These are phyloP conservation scores for Metschnikowia gruessii DNA, from an alignment of 805 yeast genomes.

Conservation along the genomic window DNA sequence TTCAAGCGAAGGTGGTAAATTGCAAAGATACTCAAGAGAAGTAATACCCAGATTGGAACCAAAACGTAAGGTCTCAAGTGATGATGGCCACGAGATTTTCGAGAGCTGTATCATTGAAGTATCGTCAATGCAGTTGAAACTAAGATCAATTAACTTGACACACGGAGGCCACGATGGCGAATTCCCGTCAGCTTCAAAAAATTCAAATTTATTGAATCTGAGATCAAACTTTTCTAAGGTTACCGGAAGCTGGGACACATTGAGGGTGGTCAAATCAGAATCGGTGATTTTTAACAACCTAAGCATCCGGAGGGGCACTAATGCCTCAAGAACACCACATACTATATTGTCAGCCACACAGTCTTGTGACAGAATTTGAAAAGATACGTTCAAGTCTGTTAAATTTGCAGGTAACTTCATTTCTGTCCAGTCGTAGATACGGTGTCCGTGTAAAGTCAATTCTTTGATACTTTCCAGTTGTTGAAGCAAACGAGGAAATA, in stretches of 20 bases:
- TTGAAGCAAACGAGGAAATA: constrained; percentile 9
- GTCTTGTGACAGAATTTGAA: too few relatives aligned
- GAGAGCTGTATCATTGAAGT: constrained; percentile 19
- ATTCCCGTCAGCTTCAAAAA: constrained; percentile 9
- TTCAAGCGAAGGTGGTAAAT: constrained; percentile 23
- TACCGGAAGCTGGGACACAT: constrained; percentile 27
- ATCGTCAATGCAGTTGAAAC: constrained; percentile 23
- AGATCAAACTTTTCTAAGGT: constrained; percentile 32
- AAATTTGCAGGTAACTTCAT: too few relatives aligned
- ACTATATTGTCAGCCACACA: too few relatives aligned
- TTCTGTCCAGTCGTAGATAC: too few relatives aligned
- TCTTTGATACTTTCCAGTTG: constrained; percentile 19
- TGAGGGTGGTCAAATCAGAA: constrained; percentile 23
- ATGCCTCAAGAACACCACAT: too few relatives aligned
- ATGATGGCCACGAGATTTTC: constrained; percentile 25
- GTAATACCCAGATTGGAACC: constrained; percentile 25
- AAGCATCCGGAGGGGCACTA: too few relatives aligned
- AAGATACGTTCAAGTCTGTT: too few relatives aligned
- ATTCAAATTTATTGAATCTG: constrained; percentile 22
- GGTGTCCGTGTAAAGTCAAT: too few relatives aligned
- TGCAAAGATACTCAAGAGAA: constrained; percentile 17
- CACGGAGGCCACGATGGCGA: constrained; percentile 25
- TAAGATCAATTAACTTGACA: constrained; percentile 24
- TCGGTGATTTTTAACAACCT: constrained; percentile 35
- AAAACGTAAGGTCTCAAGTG: constrained; percentile 22